Percentiles rank a stretch among this genome's conserved stretches.
phyloP scores from a whole-genome alignment of 2,329 filamentous ascomycete species.

The Ustulina deusta region DNA sequence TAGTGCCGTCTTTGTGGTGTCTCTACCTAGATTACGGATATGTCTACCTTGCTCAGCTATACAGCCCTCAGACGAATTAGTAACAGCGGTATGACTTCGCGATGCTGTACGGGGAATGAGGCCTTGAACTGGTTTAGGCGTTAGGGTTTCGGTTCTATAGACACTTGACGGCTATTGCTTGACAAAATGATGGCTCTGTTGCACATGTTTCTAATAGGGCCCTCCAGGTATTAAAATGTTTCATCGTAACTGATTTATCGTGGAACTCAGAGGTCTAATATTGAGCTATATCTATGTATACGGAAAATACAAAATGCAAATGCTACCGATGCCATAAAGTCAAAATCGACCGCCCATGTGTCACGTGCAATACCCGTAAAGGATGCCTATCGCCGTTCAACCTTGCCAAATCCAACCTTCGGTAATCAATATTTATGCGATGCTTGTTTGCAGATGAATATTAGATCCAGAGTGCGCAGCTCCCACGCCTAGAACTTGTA shows the following conservation, averaged over 20 bases:
- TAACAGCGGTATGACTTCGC: slow-evolving; percentile 4
- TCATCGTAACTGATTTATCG: background rate
- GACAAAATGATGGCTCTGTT: slow-evolving; percentile 9
- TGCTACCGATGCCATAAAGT: slow-evolving; percentile 8
- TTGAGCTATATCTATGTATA: background rate
- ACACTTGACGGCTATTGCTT: slow-evolving; percentile 18
- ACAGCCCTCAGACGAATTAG: slow-evolving; percentile 9
- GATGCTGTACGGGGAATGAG: slow-evolving; percentile 7
- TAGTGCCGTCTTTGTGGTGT: slow-evolving; percentile 2
- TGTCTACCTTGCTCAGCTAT: slow-evolving; percentile 27
- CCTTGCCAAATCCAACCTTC: background rate
- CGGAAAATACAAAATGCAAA: slow-evolving; percentile 12
- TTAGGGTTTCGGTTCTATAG: slow-evolving; percentile 30
- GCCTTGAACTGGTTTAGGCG: slow-evolving; percentile 26
- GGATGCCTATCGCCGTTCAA: background rate
- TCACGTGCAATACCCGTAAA: background rate
- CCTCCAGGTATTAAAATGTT: slow-evolving; percentile 3
- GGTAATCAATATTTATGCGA: background rate
- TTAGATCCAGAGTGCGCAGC: background rate
- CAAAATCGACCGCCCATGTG: slow-evolving; percentile 4
- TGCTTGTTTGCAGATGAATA: background rate
- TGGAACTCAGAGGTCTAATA: background rate
- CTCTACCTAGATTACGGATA: slow-evolving; percentile 9
- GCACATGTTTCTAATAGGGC: slow-evolving; percentile 4
- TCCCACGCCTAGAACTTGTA: background rate